A percentile compares a stretch with the other conserved stretches of the same genome.
These are phyloP conservation scores for Aspergillus sclerotialis DNA, from an alignment of 2,329 filamentous ascomycete species.

Conservation along the genomic window DNA sequence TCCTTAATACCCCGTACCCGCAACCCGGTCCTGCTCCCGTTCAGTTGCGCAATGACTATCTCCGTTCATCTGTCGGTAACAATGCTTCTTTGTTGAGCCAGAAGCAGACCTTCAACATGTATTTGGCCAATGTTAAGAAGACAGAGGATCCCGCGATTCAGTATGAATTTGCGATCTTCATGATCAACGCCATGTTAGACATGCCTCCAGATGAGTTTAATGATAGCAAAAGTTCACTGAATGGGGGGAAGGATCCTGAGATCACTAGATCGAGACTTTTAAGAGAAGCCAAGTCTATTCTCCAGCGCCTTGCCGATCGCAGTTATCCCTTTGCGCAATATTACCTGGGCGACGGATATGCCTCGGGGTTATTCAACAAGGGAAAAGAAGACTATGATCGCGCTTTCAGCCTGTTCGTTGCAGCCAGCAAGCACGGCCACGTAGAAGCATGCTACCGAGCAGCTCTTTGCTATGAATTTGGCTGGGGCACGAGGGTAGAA, in stretches of 20 bases:
- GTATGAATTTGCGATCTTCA: slow-evolving; percentile 93
- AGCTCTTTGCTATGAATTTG: slow-evolving; percentile 94
- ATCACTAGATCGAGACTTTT: slow-evolving; percentile 62
- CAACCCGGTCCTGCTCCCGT: slow-evolving; percentile 62
- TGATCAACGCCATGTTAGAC: slow-evolving; percentile 83
- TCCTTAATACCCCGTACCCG: slow-evolving; percentile 65
- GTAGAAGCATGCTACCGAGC: slow-evolving; percentile 92
- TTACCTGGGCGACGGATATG: slow-evolving; percentile 89
- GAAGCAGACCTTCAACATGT: slow-evolving; percentile 96
- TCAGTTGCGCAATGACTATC: slow-evolving; percentile 69
- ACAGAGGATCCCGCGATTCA: slow-evolving; percentile 84
- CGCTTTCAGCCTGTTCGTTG: slow-evolving; percentile 85
- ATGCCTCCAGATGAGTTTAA: slow-evolving; percentile 49
- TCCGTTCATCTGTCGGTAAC: slow-evolving; percentile 72
- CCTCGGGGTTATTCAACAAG: slow-evolving; percentile 91
- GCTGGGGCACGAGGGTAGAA: slow-evolving; percentile 89
- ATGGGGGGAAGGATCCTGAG: slow-evolving; percentile 19
- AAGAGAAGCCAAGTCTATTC: slow-evolving; percentile 79
- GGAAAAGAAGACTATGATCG: slow-evolving; percentile 86
- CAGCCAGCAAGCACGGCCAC: slow-evolving; percentile 94
- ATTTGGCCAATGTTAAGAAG: slow-evolving; percentile 93
- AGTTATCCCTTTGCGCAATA: slow-evolving; percentile 97
- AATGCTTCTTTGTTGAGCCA: slow-evolving; percentile 87
- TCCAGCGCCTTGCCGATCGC: slow-evolving; percentile 76
- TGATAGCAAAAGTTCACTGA: slow-evolving; percentile 16